phyloP scores from a whole-genome alignment of 164 flowering plant species.

The Euptelea pleiosperma region DNA sequence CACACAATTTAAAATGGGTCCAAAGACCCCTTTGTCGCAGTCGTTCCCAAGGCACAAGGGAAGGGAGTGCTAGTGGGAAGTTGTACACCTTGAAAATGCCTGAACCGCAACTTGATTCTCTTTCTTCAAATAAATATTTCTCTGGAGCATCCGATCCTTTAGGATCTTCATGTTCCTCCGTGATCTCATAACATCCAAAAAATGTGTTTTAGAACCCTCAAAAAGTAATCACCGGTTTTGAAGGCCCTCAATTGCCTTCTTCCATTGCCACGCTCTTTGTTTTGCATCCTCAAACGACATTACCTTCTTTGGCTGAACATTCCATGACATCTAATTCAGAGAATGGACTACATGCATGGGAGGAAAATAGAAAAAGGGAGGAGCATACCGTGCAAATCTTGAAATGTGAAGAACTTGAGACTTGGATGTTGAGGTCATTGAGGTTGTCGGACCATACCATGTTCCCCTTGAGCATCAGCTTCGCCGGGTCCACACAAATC shows the following conservation, averaged over 20 bases:
- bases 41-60: no score
- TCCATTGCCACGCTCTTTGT: constrained; percentile 94
- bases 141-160: constrained; percentile 19
- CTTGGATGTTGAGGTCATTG: constrained; percentile 78
- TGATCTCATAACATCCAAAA: no score
- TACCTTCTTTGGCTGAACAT: constrained; percentile 88
- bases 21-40: no score
- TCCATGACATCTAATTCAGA: constrained; percentile 6
- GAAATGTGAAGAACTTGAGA: constrained; percentile 65
- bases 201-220: constrained; percentile 15
- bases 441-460: constrained; percentile 90
- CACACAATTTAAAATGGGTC: no score
- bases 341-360: neutral
- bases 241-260: constrained; percentile 85
- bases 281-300: constrained; percentile 84
- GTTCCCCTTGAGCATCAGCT: constrained; percentile 69
- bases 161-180: constrained; percentile 21
- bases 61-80: no score
- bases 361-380: neutral
- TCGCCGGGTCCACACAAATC: constrained; percentile 86
- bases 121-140: constrained; percentile 6
- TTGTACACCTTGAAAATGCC: no score
- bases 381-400: constrained; percentile 79
- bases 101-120: no score
- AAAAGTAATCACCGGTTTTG: constrained; percentile 59